A percentile compares a stretch with the other conserved stretches of the same genome.
Evolutionary conservation across 768 basidiomycete species (phyloP).

Genomic region (Phallus indusiatus): DNA sequence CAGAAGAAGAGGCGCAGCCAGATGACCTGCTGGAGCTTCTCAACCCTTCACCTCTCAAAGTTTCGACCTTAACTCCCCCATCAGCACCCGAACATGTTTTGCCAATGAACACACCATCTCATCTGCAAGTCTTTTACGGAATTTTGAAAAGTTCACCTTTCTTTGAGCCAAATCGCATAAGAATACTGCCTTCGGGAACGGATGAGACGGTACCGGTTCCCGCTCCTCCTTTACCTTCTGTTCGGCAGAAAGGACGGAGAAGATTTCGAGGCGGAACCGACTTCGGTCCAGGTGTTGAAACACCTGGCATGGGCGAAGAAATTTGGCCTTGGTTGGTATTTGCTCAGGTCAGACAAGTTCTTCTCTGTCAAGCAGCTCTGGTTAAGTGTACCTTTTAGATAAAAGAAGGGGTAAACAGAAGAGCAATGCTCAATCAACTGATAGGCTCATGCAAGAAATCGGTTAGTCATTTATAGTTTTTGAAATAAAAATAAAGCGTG

Average conservation of each 20-base stretch:
- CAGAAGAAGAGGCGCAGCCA: constrained; percentile 25
- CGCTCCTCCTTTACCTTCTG: constrained; percentile 52
- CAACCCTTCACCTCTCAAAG: constrained; percentile 19
- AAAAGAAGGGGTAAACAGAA: constrained; percentile 75
- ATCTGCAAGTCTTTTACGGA: constrained; percentile 46
- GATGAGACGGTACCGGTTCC: constrained; percentile 44
- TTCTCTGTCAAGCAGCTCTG: not conserved
- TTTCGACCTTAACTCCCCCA: constrained; percentile 13
- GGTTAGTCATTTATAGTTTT: constrained; percentile 31
- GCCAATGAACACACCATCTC: constrained; percentile 43
- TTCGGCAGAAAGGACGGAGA: constrained; percentile 44
- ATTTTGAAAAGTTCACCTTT: constrained; percentile 54
- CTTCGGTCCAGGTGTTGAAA: constrained; percentile 51
- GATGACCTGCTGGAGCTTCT: constrained; percentile 8
- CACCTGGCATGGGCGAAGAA: constrained; percentile 29
- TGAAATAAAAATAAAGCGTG: not conserved
- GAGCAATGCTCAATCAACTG: constrained; percentile 69
- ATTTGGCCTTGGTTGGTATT: constrained; percentile 74
- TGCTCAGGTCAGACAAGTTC: constrained; percentile 48
- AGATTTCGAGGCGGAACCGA: constrained; percentile 61
- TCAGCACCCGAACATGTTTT: constrained; percentile 24
- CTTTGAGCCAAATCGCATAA: constrained; percentile 44
- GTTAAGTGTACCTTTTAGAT: constrained; percentile 34
- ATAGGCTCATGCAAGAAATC: constrained; percentile 61
- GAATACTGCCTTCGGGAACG: constrained; percentile 29